Conservation (phyloP, 2,329 filamentous ascomycete genomes). For the Trichoderma sp. region DNA sequence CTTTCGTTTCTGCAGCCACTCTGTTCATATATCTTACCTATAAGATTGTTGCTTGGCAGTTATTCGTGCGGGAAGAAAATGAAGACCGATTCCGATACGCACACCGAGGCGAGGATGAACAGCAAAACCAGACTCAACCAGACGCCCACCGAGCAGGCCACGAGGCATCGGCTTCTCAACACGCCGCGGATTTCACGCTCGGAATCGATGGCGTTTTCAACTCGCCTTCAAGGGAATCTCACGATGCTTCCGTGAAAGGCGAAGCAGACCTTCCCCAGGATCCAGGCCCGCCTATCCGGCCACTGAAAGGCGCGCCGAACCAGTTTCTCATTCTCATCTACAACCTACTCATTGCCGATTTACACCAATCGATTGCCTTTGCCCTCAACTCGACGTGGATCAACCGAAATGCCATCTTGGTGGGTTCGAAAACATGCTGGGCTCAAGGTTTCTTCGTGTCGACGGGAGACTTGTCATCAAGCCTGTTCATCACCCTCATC, state of each 20-base stretch:
- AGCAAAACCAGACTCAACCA: constrained; percentile 20
- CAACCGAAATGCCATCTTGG: constrained; percentile 52
- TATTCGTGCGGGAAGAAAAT: constrained; percentile 28
- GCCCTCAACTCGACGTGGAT: constrained; percentile 64
- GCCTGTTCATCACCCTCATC: constrained; percentile 67
- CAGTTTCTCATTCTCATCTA: constrained; percentile 71
- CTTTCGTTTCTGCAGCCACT: constrained; percentile 34
- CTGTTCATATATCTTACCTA: constrained; percentile 39
- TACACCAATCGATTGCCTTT: constrained; percentile 66
- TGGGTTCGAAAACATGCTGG: constrained; percentile 57
- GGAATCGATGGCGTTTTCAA: constrained; percentile 42
- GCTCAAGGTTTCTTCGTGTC: constrained; percentile 70
- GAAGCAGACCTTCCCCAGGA: neutral
- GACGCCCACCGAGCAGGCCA: constrained; percentile 8
- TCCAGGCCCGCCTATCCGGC: constrained; percentile 15
- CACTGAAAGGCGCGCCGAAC: constrained; percentile 50
- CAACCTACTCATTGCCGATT: constrained; percentile 68
- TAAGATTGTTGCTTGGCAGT: constrained; percentile 37
- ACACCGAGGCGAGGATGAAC: constrained; percentile 3
- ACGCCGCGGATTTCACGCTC: constrained; percentile 38
- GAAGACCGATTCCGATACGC: neutral
- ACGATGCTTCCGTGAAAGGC: neutral
- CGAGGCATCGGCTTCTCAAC: constrained; percentile 28
- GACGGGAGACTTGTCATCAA: constrained; percentile 65
- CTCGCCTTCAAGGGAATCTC: constrained; percentile 12